Base-by-base conservation (phyloP, 2,329 filamentous ascomycete genomes). In the Tolypocladium pustulatum region DNA sequence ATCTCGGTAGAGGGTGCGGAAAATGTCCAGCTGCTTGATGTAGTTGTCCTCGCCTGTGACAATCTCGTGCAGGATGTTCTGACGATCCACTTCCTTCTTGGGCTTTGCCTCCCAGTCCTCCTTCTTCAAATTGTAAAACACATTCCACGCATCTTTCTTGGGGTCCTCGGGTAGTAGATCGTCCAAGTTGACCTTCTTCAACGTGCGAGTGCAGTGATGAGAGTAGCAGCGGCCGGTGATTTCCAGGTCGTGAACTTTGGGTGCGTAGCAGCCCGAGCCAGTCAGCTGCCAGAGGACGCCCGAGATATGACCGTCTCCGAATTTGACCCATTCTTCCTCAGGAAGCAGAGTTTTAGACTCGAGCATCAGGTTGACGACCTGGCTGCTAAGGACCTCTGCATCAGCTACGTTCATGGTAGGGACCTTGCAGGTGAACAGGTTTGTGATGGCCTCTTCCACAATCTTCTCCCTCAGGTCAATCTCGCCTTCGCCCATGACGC, bases 321-420 rank as follows among this genome's bases (percentile, higher is more conserved):
- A 92, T 69, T 95, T 97, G 64, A 99, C 88, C 94, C 95, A 99
- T 75, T 99, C 95, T 72, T 99, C 94, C 38, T 97, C 93, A 17
- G 87, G 86, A 6, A 95, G 78, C 37, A 99, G 76, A 13, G 91
- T 90, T 43, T 86, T 87, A 10, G 87, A 85, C 30, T 83, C 81
- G 63, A 93, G 83, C 90, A 99, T 94, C 54, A 87, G 83, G 58
- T 85, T 79, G 2, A 96, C 86, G 0, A 96, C 89, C 46, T 84
- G 85, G 60, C 84, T 82, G 61, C 90, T 90, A 56, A 99, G 78
- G 1, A 87, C 88, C 71, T 99, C 94, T 0, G 94, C 94, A 77
- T 99, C 95, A 7, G 93, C 92, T 49, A 94, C 93, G 66, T 99
- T 97, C 91, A 99, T 97, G 0, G 91, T 99, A 0, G 94, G 92